Percentiles rank a stretch among this genome's conserved stretches.
phyloP scores from a whole-genome alignment of 179 eudicot species.

The Camellia oleifera region DNA sequence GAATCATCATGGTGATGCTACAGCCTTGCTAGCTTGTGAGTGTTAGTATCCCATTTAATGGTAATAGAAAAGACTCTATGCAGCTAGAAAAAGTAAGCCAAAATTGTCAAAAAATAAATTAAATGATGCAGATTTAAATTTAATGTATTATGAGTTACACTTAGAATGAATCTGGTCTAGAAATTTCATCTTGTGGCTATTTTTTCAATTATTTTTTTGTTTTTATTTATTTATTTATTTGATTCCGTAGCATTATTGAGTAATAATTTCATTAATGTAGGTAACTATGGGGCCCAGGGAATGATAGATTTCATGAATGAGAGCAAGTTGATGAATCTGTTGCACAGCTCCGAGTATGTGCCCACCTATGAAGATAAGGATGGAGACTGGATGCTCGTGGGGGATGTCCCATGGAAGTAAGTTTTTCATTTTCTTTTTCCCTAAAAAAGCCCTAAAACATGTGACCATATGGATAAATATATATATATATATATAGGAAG shows the following conservation, averaged over 20 bases:
- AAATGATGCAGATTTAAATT: too few species aligned
- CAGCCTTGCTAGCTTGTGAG: background rate
- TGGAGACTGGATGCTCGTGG: constrained; percentile 90
- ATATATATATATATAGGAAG: too few species aligned
- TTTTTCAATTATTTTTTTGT: background rate
- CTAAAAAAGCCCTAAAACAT: background rate
- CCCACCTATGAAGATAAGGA: constrained; percentile 86
- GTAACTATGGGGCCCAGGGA: constrained; percentile 65
- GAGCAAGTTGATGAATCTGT: constrained; percentile 66
- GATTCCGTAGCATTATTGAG: too few species aligned
- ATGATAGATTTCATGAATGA: constrained; percentile 79
- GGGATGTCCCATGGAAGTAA: constrained; percentile 89
- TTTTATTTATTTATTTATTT: background rate
- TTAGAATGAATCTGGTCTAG: too few species aligned
- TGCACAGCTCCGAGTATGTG: constrained; percentile 72
- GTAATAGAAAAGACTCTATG: background rate
- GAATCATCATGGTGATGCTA: constrained; percentile 13
- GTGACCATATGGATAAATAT: background rate
- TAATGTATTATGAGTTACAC: too few species aligned
- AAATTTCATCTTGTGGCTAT: too few species aligned
- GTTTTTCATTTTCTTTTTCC: constrained; percentile 7
- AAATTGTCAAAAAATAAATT: too few species aligned
- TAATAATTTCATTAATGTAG: constrained; percentile 16
- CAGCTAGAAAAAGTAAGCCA: too few species aligned
- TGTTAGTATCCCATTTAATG: background rate